Evolutionary conservation across 202 grass and related monocot species (phyloP).

Genomic region (Brachypodium distachyon): DNA sequence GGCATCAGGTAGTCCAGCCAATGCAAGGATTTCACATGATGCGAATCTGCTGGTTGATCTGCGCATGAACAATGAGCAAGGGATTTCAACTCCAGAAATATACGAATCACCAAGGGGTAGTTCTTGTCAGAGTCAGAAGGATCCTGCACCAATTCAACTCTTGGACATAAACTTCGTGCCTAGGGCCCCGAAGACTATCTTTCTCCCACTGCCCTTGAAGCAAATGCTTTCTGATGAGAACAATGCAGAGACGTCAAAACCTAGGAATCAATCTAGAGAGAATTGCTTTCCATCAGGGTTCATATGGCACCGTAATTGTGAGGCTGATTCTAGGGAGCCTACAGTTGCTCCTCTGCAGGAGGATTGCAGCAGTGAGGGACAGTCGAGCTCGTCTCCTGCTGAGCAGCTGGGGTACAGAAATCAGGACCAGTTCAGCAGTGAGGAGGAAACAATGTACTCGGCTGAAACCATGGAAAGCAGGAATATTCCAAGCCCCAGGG

Average conservation of each 20-base stretch:
- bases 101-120: slow-evolving; percentile 54
- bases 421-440: slow-evolving; percentile 49
- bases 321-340: slow-evolving; percentile 28
- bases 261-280: slow-evolving; percentile 40
- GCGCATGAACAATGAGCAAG: slow-evolving; percentile 50
- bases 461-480: slow-evolving; percentile 97
- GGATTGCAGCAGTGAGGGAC: slow-evolving; percentile 46
- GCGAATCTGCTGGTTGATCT: slow-evolving; percentile 57
- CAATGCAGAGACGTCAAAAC: slow-evolving; percentile 31
- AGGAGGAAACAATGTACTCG: slow-evolving; percentile 94
- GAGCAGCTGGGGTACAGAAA: slow-evolving; percentile 32
- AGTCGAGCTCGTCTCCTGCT: slow-evolving; percentile 57
- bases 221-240: slow-evolving; percentile 86
- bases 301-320: slow-evolving; percentile 38
- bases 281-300: slow-evolving; percentile 34
- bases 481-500: slow-evolving; percentile 62
- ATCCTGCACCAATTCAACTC: slow-evolving; percentile 31
- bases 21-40: slow-evolving; percentile 53
- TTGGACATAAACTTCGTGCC: slow-evolving; percentile 64
- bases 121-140: slow-evolving; percentile 46
- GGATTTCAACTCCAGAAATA: slow-evolving; percentile 54
- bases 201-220: slow-evolving; percentile 77
- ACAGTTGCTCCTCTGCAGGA: slow-evolving; percentile 5
- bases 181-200: slow-evolving; percentile 62
- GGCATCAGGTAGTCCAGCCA: slow-evolving; percentile 50